These are phyloP conservation scores for Kwoniella botswanensis DNA, from an alignment of 768 basidiomycete species.

Conservation along the genomic window DNA sequence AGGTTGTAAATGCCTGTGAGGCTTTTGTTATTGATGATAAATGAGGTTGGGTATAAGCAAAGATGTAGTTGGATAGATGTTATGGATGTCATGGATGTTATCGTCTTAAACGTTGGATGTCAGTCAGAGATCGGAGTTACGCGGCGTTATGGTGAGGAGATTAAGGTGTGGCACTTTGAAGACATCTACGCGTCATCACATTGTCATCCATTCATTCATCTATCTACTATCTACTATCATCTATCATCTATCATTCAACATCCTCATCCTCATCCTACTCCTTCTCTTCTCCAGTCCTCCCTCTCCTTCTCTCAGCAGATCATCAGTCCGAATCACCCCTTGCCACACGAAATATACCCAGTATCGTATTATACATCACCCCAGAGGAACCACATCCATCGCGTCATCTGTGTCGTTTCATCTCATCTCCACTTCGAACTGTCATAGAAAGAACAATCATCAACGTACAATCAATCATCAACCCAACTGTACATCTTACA, in stretches of 20 bases:
- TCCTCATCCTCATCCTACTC: constrained; percentile 10
- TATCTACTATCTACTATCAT: background rate
- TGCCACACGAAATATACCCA: background rate
- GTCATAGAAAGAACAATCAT: background rate
- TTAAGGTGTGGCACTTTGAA: constrained; percentile 7
- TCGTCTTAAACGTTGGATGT: background rate
- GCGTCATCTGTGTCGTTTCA: background rate
- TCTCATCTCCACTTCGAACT: background rate
- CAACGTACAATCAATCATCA: too few relatives aligned
- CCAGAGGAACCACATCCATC: too few relatives aligned
- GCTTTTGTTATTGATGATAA: background rate
- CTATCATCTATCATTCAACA: constrained; percentile 7
- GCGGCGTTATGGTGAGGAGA: background rate
- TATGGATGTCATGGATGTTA: constrained; percentile 5
- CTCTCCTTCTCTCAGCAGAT: background rate
- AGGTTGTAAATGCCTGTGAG: constrained; percentile 4
- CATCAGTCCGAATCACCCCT: background rate
- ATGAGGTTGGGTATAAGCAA: constrained; percentile 2
- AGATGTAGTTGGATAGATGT: background rate
- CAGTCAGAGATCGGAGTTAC: background rate
- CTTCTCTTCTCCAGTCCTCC: background rate
- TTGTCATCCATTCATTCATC: background rate
- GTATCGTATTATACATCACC: background rate
- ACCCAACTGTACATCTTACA: too few relatives aligned
- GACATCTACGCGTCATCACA: background rate